Conservation (phyloP, 768 basidiomycete genomes). For the Tricholoma sp. region DNA sequence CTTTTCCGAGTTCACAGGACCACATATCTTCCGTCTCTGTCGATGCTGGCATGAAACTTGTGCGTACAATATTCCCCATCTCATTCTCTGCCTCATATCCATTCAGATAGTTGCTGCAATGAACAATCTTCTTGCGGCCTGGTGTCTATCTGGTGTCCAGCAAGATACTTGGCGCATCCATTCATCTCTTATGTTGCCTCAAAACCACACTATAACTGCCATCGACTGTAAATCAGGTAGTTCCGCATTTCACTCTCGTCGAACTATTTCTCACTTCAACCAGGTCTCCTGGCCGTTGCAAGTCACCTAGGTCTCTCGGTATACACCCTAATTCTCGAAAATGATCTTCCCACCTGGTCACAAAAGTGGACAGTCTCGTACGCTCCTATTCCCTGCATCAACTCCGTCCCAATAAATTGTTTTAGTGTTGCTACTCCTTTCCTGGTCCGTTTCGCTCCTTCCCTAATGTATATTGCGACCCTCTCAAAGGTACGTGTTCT, state of each 20-base stretch:
- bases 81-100: constrained; percentile 12
- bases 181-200: constrained; percentile 67
- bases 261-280: constrained; percentile 20
- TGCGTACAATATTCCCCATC: constrained; percentile 33
- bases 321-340: constrained; percentile 73
- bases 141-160: constrained; percentile 68
- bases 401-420: constrained; percentile 3
- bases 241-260: constrained; percentile 6
- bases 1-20: constrained; percentile 58
- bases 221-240: constrained; percentile 75
- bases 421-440: constrained; percentile 45
- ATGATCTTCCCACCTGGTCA: constrained; percentile 81
- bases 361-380: constrained; percentile 71
- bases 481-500: constrained; percentile 46
- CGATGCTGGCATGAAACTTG: constrained; percentile 77
- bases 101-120: constrained; percentile 69
- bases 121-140: constrained; percentile 64
- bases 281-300: constrained; percentile 75
- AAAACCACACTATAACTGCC: constrained; percentile 48
- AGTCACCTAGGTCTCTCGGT: constrained; percentile 56
- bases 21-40: constrained; percentile 59
- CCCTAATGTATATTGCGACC: constrained; percentile 67
- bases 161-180: constrained; percentile 73
- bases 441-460: constrained; percentile 65
- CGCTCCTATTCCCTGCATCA: constrained; percentile 13